Percentiles rank a stretch among this genome's conserved stretches.
Conservation (phyloP, 257 asterid genomes). For the Gardenia jasminoides region DNA sequence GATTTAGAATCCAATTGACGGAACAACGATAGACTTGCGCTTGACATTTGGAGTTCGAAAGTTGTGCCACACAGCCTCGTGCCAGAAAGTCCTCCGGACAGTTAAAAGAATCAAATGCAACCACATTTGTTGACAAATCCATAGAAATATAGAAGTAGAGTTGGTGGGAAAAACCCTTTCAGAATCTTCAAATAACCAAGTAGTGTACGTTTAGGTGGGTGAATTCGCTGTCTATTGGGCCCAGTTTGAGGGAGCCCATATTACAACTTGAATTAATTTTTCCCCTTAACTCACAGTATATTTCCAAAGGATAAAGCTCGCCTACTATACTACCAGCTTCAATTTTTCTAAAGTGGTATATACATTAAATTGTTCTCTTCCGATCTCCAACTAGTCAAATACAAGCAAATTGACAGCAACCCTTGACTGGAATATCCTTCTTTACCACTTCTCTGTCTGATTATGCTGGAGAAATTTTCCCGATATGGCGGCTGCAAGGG, state of each 20-base stretch:
- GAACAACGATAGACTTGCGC: neutral
- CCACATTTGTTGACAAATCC: neutral
- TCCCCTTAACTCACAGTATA: neutral
- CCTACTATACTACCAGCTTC: neutral
- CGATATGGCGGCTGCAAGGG: conserved; percentile 91
- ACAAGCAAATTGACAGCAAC: conserved; percentile 16
- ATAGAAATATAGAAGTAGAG: neutral
- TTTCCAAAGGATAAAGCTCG: neutral
- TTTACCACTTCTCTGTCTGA: conserved; percentile 34
- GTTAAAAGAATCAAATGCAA: neutral
- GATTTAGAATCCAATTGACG: neutral
- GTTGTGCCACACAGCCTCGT: neutral
- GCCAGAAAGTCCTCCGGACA: neutral
- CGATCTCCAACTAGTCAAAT: conserved; percentile 12
- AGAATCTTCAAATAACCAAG: neutral
- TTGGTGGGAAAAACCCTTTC: conserved; percentile 16
- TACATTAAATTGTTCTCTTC: conserved; percentile 15
- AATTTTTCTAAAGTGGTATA: conserved; percentile 2
- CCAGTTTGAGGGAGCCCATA: neutral
- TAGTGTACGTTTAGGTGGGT: neutral
- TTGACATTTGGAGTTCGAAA: neutral
- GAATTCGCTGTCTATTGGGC: neutral
- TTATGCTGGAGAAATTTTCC: conserved; percentile 66
- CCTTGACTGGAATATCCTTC: neutral
- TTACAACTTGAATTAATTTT: neutral